Base-by-base conservation (phyloP, 1,284 basidiomycete species). In the Vanrija pseudolonga region DNA sequence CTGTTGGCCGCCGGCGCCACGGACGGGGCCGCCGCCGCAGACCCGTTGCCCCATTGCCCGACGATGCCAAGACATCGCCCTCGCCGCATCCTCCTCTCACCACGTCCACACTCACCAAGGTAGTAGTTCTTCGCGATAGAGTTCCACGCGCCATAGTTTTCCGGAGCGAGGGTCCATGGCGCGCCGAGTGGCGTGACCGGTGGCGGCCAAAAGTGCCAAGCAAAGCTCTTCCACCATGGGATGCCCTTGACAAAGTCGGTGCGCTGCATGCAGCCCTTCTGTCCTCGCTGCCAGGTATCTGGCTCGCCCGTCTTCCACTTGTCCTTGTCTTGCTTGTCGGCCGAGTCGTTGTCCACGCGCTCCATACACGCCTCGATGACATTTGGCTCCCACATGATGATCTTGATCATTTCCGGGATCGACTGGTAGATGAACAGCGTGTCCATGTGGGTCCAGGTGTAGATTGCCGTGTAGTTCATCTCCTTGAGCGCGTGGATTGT, bases 391-490 rank as follows among this genome's bases (percentile, higher is more conserved):
- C 64, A 65, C 24, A 74, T 47, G 22, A 73, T 56, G 23, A 64
- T 44, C 9, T 55, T 50, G 22, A 73, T 63, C 12, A 54, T 28
- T 37, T 58, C 56, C 15, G 63, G 56, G 17, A 73, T 57, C 26
- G 56, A 57, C 46, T 69, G 62, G 55, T 74, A 72, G 18, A 71
- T 55, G 14, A 64, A 55, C 19, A 68, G 51, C 8, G 66, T 61
- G 24, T 72, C 68, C 48, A 63, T 56, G 17, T 50, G 38, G 20
- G 57, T 57, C 44, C 53, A 55, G 3, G 59, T 56, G 53, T 64
- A 66, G 4, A 74, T 45, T 2, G 66, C 41, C 11, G 70, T 69
- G 48, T 66, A 64, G 45, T 65, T 65, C 37, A 68, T 54, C 2
- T 55, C 53, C 3, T 47, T 36, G 51, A 66, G 60, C 2, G 63